These are phyloP conservation scores for Claviceps citrina DNA, from an alignment of 2,329 filamentous ascomycete species.

Conservation along the genomic window DNA sequence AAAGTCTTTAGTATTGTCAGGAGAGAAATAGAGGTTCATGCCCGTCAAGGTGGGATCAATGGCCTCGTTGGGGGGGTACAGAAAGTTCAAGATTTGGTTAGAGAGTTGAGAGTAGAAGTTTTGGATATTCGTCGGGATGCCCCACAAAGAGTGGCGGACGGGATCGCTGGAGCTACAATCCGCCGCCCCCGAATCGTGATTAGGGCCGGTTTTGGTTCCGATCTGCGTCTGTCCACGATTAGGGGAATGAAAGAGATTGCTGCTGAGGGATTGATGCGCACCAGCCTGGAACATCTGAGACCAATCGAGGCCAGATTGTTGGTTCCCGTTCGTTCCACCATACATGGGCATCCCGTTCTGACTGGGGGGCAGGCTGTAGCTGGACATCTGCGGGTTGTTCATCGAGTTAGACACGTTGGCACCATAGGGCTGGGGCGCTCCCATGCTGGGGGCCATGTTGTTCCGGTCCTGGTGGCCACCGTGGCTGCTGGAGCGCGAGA, in stretches of 20 bases:
- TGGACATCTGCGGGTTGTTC: constrained; percentile 48
- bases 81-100: constrained; percentile 40
- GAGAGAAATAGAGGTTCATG: constrained; percentile 47
- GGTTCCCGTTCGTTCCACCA: constrained; percentile 42
- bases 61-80: constrained; percentile 31
- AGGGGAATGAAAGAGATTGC: constrained; percentile 37
- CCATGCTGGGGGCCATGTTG: constrained; percentile 38
- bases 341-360: constrained; percentile 52
- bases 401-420: constrained; percentile 45
- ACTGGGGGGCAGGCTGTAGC: constrained; percentile 46
- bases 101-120: constrained; percentile 39
- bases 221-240: constrained; percentile 55
- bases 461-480: constrained; percentile 40
- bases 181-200: constrained; percentile 34
- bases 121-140: constrained; percentile 29
- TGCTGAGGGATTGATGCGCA: constrained; percentile 48
- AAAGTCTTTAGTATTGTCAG: constrained; percentile 55
- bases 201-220: constrained; percentile 53
- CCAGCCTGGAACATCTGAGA: constrained; percentile 63
- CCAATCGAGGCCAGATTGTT: constrained; percentile 56
- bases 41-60: constrained; percentile 39
- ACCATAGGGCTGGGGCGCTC: constrained; percentile 39
- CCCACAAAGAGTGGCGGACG: constrained; percentile 35
- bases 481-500: constrained; percentile 46
- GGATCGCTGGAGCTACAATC: constrained; percentile 30